phyloP scores from a whole-genome alignment of 2,329 filamentous ascomycete species.

The Periconia sp. region DNA sequence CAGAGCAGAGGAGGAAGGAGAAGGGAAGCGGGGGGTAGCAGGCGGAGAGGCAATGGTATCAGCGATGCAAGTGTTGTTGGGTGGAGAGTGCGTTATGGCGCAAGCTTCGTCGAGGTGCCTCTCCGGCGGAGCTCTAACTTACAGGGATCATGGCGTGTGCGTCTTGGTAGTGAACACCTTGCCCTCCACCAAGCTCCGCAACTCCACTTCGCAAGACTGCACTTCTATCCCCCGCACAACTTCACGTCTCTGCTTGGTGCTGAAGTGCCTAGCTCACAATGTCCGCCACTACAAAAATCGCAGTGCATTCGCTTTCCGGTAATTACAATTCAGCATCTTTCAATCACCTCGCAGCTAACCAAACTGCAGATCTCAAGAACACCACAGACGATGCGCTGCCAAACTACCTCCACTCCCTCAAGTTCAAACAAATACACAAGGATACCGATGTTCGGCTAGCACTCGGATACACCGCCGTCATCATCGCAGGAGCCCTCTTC shows the following conservation, averaged over 20 bases:
- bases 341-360: slow-evolving; percentile 17
- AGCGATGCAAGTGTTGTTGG: slow-evolving; percentile 19
- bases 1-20: slow-evolving; percentile 18
- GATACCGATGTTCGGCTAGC: slow-evolving; percentile 82
- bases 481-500: slow-evolving; percentile 82
- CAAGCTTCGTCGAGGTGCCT: slow-evolving; percentile 34
- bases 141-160: slow-evolving; percentile 35
- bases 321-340: slow-evolving; percentile 17
- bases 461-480: slow-evolving; percentile 82
- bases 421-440: slow-evolving; percentile 80
- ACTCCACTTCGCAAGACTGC: slow-evolving; percentile 13
- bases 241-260: neutral
- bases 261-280: slow-evolving; percentile 21
- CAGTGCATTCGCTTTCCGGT: slow-evolving; percentile 73
- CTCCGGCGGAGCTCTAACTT: slow-evolving; percentile 26
- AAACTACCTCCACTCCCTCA: slow-evolving; percentile 89
- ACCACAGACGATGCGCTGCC: slow-evolving; percentile 93
- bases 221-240: neutral
- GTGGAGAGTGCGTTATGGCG: too few species aligned
- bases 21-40: slow-evolving; percentile 16
- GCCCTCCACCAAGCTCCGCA: slow-evolving; percentile 30
- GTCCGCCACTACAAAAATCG: slow-evolving; percentile 59
- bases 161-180: slow-evolving; percentile 44
- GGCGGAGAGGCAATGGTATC: too few species aligned
- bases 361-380: slow-evolving; percentile 82